Conservation (phyloP, 1,284 basidiomycete species). For the Schizophyllum amplum region DNA sequence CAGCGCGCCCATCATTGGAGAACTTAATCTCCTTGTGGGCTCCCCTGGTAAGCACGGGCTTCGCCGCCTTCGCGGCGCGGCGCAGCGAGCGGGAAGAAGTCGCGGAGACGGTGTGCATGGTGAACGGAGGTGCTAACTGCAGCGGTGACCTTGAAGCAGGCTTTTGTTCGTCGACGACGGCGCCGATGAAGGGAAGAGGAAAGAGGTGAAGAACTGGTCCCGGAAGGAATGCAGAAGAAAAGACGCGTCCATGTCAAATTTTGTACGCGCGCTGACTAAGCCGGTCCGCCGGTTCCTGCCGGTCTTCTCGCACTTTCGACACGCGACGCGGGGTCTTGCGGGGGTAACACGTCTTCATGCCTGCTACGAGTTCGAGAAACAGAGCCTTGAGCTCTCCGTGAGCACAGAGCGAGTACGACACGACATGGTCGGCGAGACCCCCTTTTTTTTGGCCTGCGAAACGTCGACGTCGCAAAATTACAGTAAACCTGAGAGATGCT, state of each 20-base stretch:
- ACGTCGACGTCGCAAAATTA: too few species aligned
- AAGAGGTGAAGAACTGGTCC: not conserved
- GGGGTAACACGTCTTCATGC: too few species aligned
- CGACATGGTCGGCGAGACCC: too few species aligned
- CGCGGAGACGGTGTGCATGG: conserved; percentile 41
- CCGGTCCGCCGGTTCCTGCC: not conserved
- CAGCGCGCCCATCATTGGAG: conserved; percentile 90
- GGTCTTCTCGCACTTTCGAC: not conserved
- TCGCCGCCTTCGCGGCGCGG: conserved; percentile 32
- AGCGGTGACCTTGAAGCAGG: not conserved
- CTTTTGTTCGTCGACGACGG: not conserved
- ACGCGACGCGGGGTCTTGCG: not conserved
- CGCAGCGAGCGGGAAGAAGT: conserved; percentile 38
- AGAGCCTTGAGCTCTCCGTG: too few species aligned
- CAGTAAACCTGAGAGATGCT: too few species aligned
- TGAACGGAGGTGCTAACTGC: conserved; percentile 6
- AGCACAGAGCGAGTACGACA: too few species aligned
- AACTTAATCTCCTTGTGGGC: conserved; percentile 97
- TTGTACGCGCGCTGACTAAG: not conserved
- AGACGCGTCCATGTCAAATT: not conserved
- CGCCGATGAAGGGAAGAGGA: not conserved
- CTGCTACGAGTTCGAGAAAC: too few species aligned
- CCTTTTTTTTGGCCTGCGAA: too few species aligned
- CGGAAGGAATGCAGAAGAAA: not conserved
- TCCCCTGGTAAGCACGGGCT: conserved; percentile 48